Evolutionary conservation across 345 rosid species (phyloP).

Genomic region (Lepidium didymum): DNA sequence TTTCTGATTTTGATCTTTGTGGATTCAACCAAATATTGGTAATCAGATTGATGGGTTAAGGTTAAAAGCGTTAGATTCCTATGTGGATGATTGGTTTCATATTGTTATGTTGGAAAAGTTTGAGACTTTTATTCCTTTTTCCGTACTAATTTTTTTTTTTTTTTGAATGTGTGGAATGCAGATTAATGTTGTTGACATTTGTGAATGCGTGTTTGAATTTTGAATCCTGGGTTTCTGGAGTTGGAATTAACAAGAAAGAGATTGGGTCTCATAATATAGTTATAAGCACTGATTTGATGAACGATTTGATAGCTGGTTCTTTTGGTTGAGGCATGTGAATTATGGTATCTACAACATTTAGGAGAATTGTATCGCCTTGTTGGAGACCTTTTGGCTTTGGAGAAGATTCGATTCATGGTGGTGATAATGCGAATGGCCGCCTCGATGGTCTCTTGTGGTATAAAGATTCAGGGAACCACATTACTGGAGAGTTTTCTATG

Average conservation of each 20-base stretch:
- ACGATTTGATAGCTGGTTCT: constrained; percentile 58
- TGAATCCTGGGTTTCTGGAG: constrained; percentile 41
- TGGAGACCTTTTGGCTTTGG: constrained; percentile 81
- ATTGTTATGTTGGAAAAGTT: background rate
- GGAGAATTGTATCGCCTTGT: constrained; percentile 76
- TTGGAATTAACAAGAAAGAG: constrained; percentile 40
- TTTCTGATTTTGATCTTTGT: background rate
- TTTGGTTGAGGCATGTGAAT: constrained; percentile 71
- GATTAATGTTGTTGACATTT: constrained; percentile 68
- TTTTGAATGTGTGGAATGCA: constrained; percentile 25
- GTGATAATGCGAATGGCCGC: constrained; percentile 50
- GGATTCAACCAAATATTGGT: too few species aligned
- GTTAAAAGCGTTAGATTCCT: constrained; percentile 3
- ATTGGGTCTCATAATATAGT: constrained; percentile 29
- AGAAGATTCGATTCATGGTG: constrained; percentile 47
- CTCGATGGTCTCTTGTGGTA: constrained; percentile 84
- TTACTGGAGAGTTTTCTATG: constrained; percentile 84
- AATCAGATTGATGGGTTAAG: background rate
- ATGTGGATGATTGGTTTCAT: background rate
- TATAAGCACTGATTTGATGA: constrained; percentile 36
- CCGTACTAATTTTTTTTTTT: background rate
- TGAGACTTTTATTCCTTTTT: background rate
- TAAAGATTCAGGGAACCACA: constrained; percentile 68
- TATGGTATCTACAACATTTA: constrained; percentile 68
- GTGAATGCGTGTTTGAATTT: constrained; percentile 52